Base-by-base conservation (phyloP, 1,284 basidiomycete species). In the Apiotrichum veenhuisii region DNA sequence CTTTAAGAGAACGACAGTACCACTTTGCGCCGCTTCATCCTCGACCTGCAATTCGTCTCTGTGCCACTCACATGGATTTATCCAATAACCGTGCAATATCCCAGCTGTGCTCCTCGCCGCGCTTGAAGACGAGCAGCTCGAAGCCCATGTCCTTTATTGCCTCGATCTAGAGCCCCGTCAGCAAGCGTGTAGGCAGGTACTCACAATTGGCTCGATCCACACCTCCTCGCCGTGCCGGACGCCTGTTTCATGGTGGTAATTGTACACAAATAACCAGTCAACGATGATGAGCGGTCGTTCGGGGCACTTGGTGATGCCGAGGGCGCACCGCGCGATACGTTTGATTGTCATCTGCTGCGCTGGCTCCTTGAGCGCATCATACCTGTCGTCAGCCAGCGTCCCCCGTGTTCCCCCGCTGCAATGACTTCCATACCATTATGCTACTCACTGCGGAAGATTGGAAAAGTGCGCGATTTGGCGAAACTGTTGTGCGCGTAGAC, bases 401-500 rank as follows among this genome's bases (percentile, higher is more conserved):
- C 30, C 30, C n/a, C n/a, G n/a, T n/a, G n/a, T n/a, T 30, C 30
- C 30, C 7, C 12, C 30, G 30, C 30, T 30, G 5, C 30, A 5
- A 12, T 30, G 7, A 30, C 11, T 37, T 45, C 8, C 20, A 17
- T 11, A 17, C 49, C 1, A 25, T 20, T 11, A 1, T 14, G 15
- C 23, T 14, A 36, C 23, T 11, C 18, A 40, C 33, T n/a, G 12
- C n/a, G 11, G 22, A 15, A 8, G 7, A 7, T 14, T 18, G 12
- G 43, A 43, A 37, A 69, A 65, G 12, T 56, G 38, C 57, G 64
- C 54, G 15, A 70, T 61, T 57, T 73, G 70, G 41, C 71, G 57
- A 42, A 65, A 69, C 57, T 71, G 71, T 41, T 60, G 57, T 3
- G 71, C 70, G 36, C 62, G 66, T 14, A 70, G 45, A 43, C 71